Conservation (phyloP, 345 rosid genomes). For the Gossypium ekmanianum region DNA sequence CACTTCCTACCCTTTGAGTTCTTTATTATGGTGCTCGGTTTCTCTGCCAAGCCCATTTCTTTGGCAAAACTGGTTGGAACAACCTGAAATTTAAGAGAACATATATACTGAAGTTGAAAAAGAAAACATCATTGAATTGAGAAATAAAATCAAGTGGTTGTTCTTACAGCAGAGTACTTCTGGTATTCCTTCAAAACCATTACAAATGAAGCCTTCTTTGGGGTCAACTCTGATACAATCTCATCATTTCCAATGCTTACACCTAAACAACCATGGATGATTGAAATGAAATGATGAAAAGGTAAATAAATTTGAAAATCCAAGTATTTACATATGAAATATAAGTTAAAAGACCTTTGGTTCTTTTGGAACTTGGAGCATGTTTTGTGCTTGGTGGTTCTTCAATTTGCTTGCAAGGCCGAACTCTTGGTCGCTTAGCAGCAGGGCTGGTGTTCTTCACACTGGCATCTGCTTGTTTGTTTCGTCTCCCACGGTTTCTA, state of each 20-base stretch:
- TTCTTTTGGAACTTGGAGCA: not conserved
- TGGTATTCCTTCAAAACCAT: not conserved
- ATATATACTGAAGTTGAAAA: not conserved
- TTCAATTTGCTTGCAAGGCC: not conserved
- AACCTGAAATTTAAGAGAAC: not conserved
- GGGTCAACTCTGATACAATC: not conserved
- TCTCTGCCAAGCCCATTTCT: not conserved
- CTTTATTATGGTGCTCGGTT: not conserved
- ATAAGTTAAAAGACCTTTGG: not conserved
- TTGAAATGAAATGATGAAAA: not conserved
- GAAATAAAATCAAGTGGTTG: no score
- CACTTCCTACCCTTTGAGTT: not conserved
- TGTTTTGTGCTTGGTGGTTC: not conserved
- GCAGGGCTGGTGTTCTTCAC: not conserved
- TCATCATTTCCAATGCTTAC: not conserved
- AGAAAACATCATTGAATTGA: no score
- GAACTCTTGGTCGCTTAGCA: not conserved
- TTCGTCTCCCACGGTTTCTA: no score
- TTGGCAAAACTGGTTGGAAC: not conserved
- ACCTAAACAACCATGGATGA: not conserved
- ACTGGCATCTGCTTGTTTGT: not conserved
- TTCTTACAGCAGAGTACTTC: not conserved
- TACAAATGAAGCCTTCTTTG: not conserved
- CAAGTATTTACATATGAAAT: not conserved
- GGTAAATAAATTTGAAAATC: not conserved